A percentile compares a stretch with the other conserved stretches of the same genome.
Evolutionary conservation across 768 basidiomycete genomes (phyloP).

Genomic region (Mycena leptocephala): DNA sequence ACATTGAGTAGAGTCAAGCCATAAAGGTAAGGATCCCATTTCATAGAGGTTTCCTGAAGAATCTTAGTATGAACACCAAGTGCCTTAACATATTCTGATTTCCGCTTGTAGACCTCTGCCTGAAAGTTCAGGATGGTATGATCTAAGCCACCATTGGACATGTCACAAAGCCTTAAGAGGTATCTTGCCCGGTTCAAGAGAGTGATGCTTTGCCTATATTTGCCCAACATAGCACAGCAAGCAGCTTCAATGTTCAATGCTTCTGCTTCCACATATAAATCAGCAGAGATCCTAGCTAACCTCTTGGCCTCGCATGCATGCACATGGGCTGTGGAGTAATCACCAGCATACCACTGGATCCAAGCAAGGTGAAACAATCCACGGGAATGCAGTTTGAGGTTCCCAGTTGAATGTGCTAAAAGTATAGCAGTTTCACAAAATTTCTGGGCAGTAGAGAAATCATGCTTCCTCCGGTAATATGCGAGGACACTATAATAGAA

Average conservation of each 20-base stretch:
- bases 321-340: neutral
- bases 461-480: neutral
- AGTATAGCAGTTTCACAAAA: neutral
- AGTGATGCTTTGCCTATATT: neutral
- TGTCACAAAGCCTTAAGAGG: neutral
- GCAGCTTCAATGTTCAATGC: neutral
- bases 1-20: neutral
- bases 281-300: neutral
- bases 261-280: neutral
- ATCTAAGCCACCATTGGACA: neutral
- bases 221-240: neutral
- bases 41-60: neutral
- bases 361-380: neutral
- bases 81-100: neutral
- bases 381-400: too few relatives aligned
- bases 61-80: neutral
- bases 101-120: neutral
- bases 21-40: neutral
- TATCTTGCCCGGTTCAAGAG: neutral
- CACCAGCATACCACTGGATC: neutral
- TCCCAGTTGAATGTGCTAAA: neutral
- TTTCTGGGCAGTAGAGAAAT: neutral
- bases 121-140: neutral
- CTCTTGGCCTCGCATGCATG: neutral
- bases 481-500: neutral